These are phyloP conservation scores for Haberlea rhodopensis DNA, from an alignment of 257 asterid species.

Conservation along the genomic window DNA sequence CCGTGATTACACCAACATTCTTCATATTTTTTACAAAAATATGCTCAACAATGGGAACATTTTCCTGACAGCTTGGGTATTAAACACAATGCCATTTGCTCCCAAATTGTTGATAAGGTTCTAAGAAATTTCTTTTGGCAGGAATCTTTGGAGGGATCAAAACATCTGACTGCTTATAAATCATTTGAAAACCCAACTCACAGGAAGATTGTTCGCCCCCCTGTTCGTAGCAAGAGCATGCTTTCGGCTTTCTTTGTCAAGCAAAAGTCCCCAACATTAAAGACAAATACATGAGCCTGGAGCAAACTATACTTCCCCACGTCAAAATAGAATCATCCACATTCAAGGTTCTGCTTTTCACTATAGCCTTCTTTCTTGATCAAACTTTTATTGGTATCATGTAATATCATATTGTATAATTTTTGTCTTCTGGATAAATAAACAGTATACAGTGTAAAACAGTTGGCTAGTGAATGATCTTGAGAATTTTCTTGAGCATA, in stretches of 20 bases:
- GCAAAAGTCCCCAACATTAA: slow-evolving; percentile 53
- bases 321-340: slow-evolving; percentile 23
- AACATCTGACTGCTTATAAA: slow-evolving; percentile 47
- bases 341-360: slow-evolving; percentile 12
- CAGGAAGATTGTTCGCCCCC: slow-evolving; percentile 40
- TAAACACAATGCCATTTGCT: no score
- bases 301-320: background rate
- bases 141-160: slow-evolving; percentile 52
- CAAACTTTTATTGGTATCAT: background rate
- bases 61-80: no score
- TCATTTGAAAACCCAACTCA: slow-evolving; percentile 47
- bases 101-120: background rate
- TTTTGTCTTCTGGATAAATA: slow-evolving; percentile 2
- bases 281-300: slow-evolving; percentile 33
- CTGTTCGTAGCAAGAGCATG: slow-evolving; percentile 63
- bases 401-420: background rate
- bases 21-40: no score
- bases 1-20: no score
- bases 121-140: slow-evolving; percentile 29
- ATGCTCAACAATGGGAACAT: no score
- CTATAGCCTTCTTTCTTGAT: background rate
- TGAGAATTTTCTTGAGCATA: slow-evolving; percentile 6
- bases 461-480: no score
- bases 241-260: slow-evolving; percentile 67
- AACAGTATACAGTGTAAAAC: slow-evolving; percentile 8